Evolutionary conservation across 1,284 basidiomycete species (phyloP).

Genomic region (Microstroma glucosiphilum): DNA sequence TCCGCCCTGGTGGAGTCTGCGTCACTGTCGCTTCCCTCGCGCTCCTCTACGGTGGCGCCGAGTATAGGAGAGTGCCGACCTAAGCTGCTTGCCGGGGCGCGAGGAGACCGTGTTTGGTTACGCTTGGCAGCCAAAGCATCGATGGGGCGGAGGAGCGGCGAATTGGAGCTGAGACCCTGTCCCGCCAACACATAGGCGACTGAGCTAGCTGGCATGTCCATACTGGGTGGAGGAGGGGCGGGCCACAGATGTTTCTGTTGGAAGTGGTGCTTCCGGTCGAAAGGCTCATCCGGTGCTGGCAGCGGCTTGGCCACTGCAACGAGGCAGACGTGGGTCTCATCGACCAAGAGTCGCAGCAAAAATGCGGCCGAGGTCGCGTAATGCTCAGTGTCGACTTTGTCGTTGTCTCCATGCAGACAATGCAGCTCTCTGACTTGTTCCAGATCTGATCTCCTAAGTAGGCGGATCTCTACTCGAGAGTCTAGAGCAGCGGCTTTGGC

Average conservation of each 20-base stretch:
- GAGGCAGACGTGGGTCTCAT: conserved; percentile 41
- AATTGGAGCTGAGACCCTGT: conserved; percentile 9
- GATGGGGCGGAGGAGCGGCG: neutral
- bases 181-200: conserved; percentile 11
- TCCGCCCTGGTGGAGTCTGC: neutral
- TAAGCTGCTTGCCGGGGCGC: neutral
- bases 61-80: neutral
- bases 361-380: conserved; percentile 40
- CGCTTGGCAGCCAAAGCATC: neutral
- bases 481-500: conserved; percentile 38
- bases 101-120: too few relatives aligned
- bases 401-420: conserved; percentile 39
- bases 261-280: conserved; percentile 14
- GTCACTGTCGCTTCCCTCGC: neutral
- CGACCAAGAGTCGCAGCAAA: conserved; percentile 39
- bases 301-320: conserved; percentile 41
- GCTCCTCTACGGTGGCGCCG: neutral
- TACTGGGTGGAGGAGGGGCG: conserved; percentile 6
- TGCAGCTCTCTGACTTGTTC: conserved; percentile 45
- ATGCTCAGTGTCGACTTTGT: conserved; percentile 32
- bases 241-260: conserved; percentile 7
- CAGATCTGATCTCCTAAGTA: conserved; percentile 32
- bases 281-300: conserved; percentile 22
- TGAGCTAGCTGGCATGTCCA: conserved; percentile 14
- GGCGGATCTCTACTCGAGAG: conserved; percentile 34